These are phyloP conservation scores for Vinca minor DNA, from an alignment of 257 asterid species.

Conservation along the genomic window DNA sequence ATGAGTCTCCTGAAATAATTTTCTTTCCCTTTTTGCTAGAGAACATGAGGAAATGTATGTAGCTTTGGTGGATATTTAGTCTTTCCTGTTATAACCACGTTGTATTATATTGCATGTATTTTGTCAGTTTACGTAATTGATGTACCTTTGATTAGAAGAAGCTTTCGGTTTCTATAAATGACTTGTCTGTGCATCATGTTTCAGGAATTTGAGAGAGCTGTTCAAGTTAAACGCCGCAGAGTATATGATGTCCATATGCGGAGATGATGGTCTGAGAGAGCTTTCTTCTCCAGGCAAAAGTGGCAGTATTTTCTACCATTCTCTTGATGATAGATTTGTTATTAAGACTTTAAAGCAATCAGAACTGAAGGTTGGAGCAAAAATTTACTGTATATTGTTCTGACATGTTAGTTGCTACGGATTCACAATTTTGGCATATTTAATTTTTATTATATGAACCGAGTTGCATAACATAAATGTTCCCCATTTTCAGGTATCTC, in stretches of 20 bases:
- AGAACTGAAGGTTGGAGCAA: slow-evolving; percentile 67
- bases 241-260: slow-evolving; percentile 96
- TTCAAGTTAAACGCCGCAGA: slow-evolving; percentile 91
- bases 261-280: slow-evolving; percentile 83
- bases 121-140: neutral
- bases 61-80: neutral
- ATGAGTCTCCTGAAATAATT: neutral
- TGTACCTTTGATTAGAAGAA: neutral
- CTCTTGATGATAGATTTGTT: slow-evolving; percentile 86
- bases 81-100: neutral
- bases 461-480: neutral
- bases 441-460: neutral
- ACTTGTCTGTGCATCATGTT: slow-evolving; percentile 22
- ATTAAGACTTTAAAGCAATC: slow-evolving; percentile 72
- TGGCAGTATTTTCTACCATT: slow-evolving; percentile 86
- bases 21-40: neutral
- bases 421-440: too few species aligned
- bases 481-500: neutral
- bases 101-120: neutral
- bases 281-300: slow-evolving; percentile 94
- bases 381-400: neutral
- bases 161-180: slow-evolving; percentile 1
- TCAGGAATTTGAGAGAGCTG: slow-evolving; percentile 91
- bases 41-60: neutral
- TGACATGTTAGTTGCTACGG: neutral